Conservation (phyloP, 2,329 filamentous ascomycete species). For the Tolypocladium tropicale region DNA sequence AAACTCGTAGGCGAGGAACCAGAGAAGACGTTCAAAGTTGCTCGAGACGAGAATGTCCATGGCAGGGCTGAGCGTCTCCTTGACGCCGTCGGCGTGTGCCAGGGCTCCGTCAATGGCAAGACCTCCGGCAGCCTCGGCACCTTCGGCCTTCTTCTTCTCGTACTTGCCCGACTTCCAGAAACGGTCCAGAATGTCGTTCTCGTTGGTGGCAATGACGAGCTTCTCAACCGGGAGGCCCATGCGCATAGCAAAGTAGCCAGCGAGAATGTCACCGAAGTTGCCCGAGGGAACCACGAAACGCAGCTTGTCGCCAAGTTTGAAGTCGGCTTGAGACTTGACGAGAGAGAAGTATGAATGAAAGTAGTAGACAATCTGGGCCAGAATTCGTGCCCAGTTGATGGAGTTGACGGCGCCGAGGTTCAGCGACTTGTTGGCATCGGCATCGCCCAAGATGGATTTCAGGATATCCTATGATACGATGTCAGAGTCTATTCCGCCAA, state of each 20-base stretch:
- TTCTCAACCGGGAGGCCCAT: conserved; percentile 87
- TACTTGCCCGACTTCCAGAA: conserved; percentile 90
- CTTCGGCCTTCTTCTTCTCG: conserved; percentile 63
- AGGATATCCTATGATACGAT: conserved; percentile 74
- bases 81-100: conserved; percentile 64
- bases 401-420: conserved; percentile 91
- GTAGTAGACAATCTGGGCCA: conserved; percentile 96
- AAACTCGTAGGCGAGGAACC: conserved; percentile 78
- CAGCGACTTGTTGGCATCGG: conserved; percentile 69
- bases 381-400: conserved; percentile 91
- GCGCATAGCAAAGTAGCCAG: conserved; percentile 81
- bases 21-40: conserved; percentile 93
- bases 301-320: conserved; percentile 57
- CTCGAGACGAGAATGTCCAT: conserved; percentile 97
- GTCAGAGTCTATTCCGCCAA: conserved; percentile 31
- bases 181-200: conserved; percentile 92
- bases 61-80: conserved; percentile 85
- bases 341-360: conserved; percentile 90
- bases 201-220: conserved; percentile 88
- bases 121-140: conserved; percentile 48
- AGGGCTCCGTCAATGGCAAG: conserved; percentile 51
- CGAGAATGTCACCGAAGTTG: conserved; percentile 93
- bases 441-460: conserved; percentile 83
- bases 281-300: conserved; percentile 89
- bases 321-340: conserved; percentile 45